Conservation (phyloP, 2,329 filamentous ascomycete genomes). For the Aspergillus proliferans region DNA sequence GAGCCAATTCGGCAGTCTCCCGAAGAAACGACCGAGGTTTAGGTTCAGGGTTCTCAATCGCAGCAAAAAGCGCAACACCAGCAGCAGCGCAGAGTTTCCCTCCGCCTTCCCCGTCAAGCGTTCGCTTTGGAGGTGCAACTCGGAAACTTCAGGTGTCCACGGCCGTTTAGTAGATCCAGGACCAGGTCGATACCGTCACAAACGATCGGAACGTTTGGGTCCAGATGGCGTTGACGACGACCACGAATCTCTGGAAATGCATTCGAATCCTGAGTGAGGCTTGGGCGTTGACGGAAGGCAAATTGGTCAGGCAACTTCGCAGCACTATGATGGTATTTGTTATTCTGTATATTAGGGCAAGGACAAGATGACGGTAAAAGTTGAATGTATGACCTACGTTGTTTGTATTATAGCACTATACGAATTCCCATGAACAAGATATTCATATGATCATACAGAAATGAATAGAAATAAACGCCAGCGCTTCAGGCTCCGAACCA, state of each 20-base stretch:
- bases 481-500: neutral
- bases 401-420: neutral
- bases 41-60: neutral
- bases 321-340: too few species aligned
- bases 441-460: constrained; percentile 29
- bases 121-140: neutral
- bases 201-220: constrained; percentile 7
- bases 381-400: constrained; percentile 2
- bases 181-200: neutral
- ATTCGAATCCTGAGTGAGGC: constrained; percentile 15
- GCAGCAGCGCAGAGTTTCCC: neutral
- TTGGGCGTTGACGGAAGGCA: constrained; percentile 4
- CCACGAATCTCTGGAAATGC: constrained; percentile 21
- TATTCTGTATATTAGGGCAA: neutral
- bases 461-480: constrained; percentile 13
- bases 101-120: neutral
- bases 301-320: neutral
- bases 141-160: neutral
- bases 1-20: neutral
- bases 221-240: constrained; percentile 16
- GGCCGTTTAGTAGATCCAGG: neutral
- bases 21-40: neutral
- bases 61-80: neutral
- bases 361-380: neutral
- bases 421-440: neutral